These are phyloP conservation scores for Leptomonas pyrrhocoris DNA, from an alignment of 208 protist genomes.

Conservation along the genomic window DNA sequence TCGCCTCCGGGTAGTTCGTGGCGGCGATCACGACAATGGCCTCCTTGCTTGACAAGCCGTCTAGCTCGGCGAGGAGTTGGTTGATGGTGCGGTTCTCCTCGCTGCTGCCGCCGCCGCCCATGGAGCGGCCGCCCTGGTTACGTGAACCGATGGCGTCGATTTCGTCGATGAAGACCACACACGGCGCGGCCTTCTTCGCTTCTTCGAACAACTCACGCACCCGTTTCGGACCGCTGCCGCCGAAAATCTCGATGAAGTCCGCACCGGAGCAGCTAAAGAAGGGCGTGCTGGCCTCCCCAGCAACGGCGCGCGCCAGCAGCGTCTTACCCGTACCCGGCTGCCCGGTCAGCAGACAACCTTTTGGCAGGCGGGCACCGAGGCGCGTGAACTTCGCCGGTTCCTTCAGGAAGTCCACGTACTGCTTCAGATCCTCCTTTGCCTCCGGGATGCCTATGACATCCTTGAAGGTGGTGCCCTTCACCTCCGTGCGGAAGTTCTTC, in stretches of 20 bases:
- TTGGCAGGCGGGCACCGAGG: constrained; percentile 97
- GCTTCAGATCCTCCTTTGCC: constrained; percentile 97
- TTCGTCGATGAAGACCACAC: constrained; percentile 99
- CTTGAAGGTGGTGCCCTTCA: constrained; percentile 89
- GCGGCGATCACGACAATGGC: constrained; percentile 97
- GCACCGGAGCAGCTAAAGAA: constrained; percentile 97
- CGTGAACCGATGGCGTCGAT: constrained; percentile 98
- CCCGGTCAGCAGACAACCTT: constrained; percentile 96
- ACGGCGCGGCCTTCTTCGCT: constrained; percentile 94
- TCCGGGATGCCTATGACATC: constrained; percentile 98
- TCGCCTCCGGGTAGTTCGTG: constrained; percentile 96
- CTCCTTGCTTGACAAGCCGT: constrained; percentile 93
- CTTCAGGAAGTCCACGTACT: constrained; percentile 99
- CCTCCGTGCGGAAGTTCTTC: constrained; percentile 85
- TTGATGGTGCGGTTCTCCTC: constrained; percentile 97
- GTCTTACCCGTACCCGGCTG: constrained; percentile 98
- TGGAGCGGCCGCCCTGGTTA: constrained; percentile 80
- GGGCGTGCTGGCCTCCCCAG: constrained; percentile 93
- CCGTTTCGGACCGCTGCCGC: constrained; percentile 94
- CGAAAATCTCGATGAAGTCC: constrained; percentile 98
- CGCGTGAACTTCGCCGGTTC: constrained; percentile 95
- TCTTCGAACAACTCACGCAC: constrained; percentile 97
- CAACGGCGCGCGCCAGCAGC: constrained; percentile 96
- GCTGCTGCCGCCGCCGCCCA: constrained; percentile 87
- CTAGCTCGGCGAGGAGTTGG: constrained; percentile 96